Evolutionary conservation across 1,284 basidiomycete species (phyloP), one percentile per base, ranked within the genome.

Genomic region (Hymenochaete sp.): DNA sequence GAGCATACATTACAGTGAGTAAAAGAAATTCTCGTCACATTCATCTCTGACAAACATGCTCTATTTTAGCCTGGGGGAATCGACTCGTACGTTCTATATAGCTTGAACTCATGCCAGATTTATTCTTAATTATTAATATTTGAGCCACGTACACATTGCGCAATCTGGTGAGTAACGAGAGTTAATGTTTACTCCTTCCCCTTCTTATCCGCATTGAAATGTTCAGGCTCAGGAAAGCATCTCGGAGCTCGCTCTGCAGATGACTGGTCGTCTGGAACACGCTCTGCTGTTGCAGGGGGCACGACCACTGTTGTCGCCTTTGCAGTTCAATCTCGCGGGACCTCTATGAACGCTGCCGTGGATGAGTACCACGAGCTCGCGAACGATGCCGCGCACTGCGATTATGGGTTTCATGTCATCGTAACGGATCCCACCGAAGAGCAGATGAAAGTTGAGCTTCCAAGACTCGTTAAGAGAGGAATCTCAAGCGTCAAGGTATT

Each of bases 351-450:
- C 26, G 28, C 50, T 37, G 46, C 54, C 25, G 51, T 56, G 6
- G 49, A 54, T 7, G 55, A 52, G 4, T 56, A 56, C 29, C 49
- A 52, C 38, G 43, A 47, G 14, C 49, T 51, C 3, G 55, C 55
- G 25, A 42, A 52, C 21, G 53, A 37, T n/a, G 38, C 48, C 16
- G 46, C 55, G 13, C 45, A 51, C 35, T 56, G 55, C 32, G 55
- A 56, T 29, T 56, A 56, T 28, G 52, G 53, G 14, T 56, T 51
- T 38, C 55, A 56, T 44, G 40, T 56, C 32, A 56, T 56, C 33
- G 48, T 56, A 32, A 52, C 55, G 13, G 48, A 56, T 25, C 55
- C 55, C 4, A 54, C 49, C 11, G 48, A 54, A 14, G 47, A 53
- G 22, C 53, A 55, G 29, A 50, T 56, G 40, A 44, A 56, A 21